phyloP scores from a whole-genome alignment of 2,329 filamentous ascomycete genomes.

The Cordyceps fumosorosea region DNA sequence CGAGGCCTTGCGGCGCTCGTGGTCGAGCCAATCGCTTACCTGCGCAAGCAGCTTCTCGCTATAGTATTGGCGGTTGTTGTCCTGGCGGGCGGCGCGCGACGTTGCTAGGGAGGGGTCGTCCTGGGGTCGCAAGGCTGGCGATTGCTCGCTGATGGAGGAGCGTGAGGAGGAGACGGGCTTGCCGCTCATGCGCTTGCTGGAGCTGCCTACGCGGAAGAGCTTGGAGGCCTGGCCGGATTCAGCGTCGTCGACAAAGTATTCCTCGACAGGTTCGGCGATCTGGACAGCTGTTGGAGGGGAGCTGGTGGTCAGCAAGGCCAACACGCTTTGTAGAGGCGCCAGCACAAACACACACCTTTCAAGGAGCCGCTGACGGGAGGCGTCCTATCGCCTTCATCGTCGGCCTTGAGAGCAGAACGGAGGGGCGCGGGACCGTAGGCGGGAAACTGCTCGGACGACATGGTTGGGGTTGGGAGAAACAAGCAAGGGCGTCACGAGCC shows the following conservation, averaged over 20 bases:
- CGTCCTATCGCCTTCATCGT: slow-evolving; percentile 34
- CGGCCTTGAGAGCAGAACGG: slow-evolving; percentile 38
- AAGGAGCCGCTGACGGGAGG: slow-evolving; percentile 30
- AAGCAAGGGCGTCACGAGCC: slow-evolving; percentile 1
- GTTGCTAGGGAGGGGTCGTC: slow-evolving; percentile 21
- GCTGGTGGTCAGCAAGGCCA: background rate
- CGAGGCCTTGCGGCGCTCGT: slow-evolving; percentile 60
- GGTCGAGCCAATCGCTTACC: slow-evolving; percentile 75
- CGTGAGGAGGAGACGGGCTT: slow-evolving; percentile 35
- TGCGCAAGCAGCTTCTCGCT: slow-evolving; percentile 61
- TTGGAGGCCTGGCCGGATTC: slow-evolving; percentile 23
- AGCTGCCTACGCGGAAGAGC: slow-evolving; percentile 26
- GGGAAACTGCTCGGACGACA: slow-evolving; percentile 7
- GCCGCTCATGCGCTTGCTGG: slow-evolving; percentile 28
- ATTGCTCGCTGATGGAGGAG: slow-evolving; percentile 35
- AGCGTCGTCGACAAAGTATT: slow-evolving; percentile 25
- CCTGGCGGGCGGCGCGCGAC: slow-evolving; percentile 22
- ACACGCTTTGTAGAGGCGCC: too few species aligned
- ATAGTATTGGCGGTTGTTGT: slow-evolving; percentile 32
- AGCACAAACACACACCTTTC: slow-evolving; percentile 35
- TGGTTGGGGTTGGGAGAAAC: background rate
- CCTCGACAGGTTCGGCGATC: slow-evolving; percentile 45
- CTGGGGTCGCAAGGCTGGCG: slow-evolving; percentile 21
- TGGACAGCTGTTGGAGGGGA: slow-evolving; percentile 39
- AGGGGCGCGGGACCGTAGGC: slow-evolving; percentile 24